phyloP scores from a whole-genome alignment of 495 filamentous ascomycete genomes.

The Penicillium nucicola region DNA sequence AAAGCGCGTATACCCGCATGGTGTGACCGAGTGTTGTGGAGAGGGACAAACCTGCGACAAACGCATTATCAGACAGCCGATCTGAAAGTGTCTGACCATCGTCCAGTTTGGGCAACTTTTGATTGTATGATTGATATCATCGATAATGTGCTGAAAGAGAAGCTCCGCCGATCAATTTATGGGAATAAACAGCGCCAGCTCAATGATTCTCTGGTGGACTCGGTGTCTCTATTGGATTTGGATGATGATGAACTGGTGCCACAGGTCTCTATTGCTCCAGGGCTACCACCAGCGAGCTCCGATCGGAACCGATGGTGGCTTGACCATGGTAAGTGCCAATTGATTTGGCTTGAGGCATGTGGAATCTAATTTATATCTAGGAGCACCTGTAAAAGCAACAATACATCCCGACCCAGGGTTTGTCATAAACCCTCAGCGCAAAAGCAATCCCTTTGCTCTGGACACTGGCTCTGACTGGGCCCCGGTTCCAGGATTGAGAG shows the following conservation, averaged over 20 bases:
- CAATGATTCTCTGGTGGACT: constrained; percentile 30
- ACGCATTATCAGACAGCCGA: constrained; percentile 73
- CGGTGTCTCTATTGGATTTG: constrained; percentile 49
- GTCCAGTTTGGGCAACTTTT: constrained; percentile 88
- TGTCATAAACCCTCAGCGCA: constrained; percentile 66
- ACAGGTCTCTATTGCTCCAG: constrained; percentile 72
- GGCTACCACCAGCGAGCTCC: constrained; percentile 84
- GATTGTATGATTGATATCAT: constrained; percentile 76
- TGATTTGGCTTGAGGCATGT: background rate
- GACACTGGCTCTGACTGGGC: constrained; percentile 78
- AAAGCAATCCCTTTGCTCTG: constrained; percentile 75
- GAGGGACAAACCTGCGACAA: constrained; percentile 79
- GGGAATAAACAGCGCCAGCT: constrained; percentile 60
- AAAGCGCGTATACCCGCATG: constrained; percentile 94
- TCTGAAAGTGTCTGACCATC: constrained; percentile 86
- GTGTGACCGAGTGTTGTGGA: constrained; percentile 90
- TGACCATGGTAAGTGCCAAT: constrained; percentile 57
- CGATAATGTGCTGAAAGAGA: constrained; percentile 67
- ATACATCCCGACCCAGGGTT: constrained; percentile 59
- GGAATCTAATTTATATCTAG: constrained; percentile 32
- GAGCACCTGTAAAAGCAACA: constrained; percentile 69
- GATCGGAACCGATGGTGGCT: constrained; percentile 94
- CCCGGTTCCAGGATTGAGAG: background rate
- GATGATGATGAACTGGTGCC: constrained; percentile 74
- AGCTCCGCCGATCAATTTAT: constrained; percentile 70